Conservation (phyloP, 2,329 filamentous ascomycete genomes). For the Microcera coccophila region DNA sequence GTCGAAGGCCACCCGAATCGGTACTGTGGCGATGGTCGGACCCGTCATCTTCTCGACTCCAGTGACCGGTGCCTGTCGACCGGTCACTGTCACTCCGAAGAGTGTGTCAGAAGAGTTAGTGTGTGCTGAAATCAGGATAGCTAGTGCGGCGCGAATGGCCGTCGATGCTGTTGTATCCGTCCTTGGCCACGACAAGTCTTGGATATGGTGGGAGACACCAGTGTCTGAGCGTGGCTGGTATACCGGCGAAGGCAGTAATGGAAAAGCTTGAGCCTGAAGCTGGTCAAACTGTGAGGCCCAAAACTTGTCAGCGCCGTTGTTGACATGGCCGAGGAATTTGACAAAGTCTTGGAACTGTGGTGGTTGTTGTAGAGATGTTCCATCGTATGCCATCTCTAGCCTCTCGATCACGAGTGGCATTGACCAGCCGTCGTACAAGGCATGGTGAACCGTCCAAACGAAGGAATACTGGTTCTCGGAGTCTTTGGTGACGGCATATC, state of each 20-base stretch:
- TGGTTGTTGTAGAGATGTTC: background rate
- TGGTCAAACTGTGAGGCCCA: background rate
- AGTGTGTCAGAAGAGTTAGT: conserved; percentile 36
- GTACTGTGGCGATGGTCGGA: conserved; percentile 34
- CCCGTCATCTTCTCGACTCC: conserved; percentile 19
- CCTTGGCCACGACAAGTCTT: conserved; percentile 40
- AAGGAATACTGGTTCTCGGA: background rate
- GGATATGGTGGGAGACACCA: conserved; percentile 30
- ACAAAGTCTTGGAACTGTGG: background rate
- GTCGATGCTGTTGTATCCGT: conserved; percentile 31
- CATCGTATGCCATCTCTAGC: background rate
- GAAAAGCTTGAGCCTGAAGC: conserved; percentile 23
- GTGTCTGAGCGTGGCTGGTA: background rate
- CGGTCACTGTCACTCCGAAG: conserved; percentile 42
- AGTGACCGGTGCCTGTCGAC: conserved; percentile 27
- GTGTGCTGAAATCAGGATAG: conserved; percentile 48
- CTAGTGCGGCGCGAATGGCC: conserved; percentile 41
- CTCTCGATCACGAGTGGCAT: conserved; percentile 1
- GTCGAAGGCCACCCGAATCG: conserved; percentile 26
- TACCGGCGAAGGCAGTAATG: background rate
- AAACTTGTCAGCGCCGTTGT: too few relatives aligned
- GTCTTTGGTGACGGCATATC: conserved; percentile 1
- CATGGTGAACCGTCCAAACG: conserved; percentile 21
- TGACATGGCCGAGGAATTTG: background rate
- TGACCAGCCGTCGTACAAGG: conserved; percentile 23